Conservation (phyloP, 306 rosid species). For the Casuarina cunninghamiana region DNA sequence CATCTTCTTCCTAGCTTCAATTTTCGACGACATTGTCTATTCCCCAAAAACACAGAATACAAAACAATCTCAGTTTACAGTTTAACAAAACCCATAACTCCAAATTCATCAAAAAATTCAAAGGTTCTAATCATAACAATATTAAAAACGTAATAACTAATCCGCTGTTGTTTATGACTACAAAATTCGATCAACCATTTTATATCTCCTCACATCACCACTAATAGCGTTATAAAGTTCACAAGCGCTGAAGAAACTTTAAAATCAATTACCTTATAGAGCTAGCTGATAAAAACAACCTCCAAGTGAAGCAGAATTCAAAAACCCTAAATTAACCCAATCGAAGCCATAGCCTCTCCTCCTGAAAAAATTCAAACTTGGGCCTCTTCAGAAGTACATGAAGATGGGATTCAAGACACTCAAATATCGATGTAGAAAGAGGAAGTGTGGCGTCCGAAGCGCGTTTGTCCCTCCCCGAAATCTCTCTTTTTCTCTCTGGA, state of each 20-base stretch:
- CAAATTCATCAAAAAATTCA: background rate
- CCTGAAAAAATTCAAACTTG: conserved; percentile 23
- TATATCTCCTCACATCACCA: background rate
- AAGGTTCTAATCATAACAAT: background rate
- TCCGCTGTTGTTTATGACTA: background rate
- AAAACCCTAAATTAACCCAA: conserved; percentile 37
- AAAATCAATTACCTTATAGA: conserved; percentile 45
- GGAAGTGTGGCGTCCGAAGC: conserved; percentile 16
- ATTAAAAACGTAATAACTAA: background rate
- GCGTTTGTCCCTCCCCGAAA: conserved; percentile 26
- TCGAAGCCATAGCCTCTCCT: conserved; percentile 28
- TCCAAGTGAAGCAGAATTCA: conserved; percentile 28
- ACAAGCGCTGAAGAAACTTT: background rate
- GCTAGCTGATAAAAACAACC: conserved; percentile 29
- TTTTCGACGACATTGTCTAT: conserved; percentile 52
- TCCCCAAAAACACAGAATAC: background rate
- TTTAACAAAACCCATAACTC: conserved; percentile 12
- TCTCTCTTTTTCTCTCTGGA: conserved; percentile 19
- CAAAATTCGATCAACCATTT: background rate
- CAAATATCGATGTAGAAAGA: background rate
- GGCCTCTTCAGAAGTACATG: conserved; percentile 10
- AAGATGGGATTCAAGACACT: background rate
- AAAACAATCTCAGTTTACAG: conserved; percentile 16
- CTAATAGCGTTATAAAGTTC: background rate
- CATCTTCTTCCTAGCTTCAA: conserved; percentile 57